Base-by-base conservation (phyloP, 306 rosid species). In the Casuarina cunninghamiana region DNA sequence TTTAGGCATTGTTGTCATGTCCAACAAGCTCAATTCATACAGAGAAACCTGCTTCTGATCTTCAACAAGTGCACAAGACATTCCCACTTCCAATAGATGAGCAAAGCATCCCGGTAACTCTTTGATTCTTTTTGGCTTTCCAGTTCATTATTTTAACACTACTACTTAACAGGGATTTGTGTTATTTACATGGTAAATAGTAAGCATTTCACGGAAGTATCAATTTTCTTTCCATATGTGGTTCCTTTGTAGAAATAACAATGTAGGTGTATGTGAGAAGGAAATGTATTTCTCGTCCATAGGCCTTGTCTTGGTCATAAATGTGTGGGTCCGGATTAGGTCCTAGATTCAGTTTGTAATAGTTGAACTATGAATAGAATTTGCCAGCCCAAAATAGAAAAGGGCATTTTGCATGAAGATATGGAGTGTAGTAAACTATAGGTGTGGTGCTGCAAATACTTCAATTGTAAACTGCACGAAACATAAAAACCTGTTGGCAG, bases 1-100 rank as follows among this genome's bases (percentile, higher is more conserved):
- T 21, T 42, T 17, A 73, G 77, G 77, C 77, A 39, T 46, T 54
- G 48, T 39, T 73, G 17, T 73, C 77, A 10, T 73, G 77, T 46
- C 77, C 77, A 53, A 73, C 77, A 16, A 73, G 51, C 67, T 73
- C 77, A 55, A 73, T 73, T 48, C 77, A 55, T 54, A 73, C 77
- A 38, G 68, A 73, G 77, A 73, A 54, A 41, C 77, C 77, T 73
- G 17, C 67, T 8, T 6, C 38, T 1, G 77, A 73, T 55, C 54
- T 73, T 73, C 65, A 19, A 32, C 38, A 53, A 8, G 67, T 48
- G 45, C 77, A 73, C 41, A 62, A 73, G 12, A 53, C 77, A 53
- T 73, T 73, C 15, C 77, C 77, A 42, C 44, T n/a, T 39, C 77
- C 77, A 53, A 41, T 73, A 15, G 53, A 73, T 54, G 67, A 73